Evolutionary conservation across 2,329 filamentous ascomycete species (phyloP), one percentile per base, ranked within the genome.

Genomic region (Arthroderma sp.): DNA sequence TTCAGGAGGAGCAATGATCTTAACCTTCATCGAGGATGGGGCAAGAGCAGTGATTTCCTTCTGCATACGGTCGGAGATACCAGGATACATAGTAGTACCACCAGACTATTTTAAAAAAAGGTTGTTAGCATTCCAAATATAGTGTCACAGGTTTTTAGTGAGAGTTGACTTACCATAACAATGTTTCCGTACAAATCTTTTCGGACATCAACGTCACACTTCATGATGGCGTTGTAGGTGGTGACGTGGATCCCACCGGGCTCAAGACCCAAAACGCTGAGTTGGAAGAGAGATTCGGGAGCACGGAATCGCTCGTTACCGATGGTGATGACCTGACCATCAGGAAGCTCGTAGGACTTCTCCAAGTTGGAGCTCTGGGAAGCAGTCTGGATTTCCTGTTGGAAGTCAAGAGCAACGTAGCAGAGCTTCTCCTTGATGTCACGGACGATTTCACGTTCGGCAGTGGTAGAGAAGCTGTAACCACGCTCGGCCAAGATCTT

Each of bases 361-460:
- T 98, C 91, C 69, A 98, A 77, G 75, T 78, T 87, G 68, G 91
- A 96, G 75, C 85, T 94, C 80, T 98, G 91, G 69, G 87, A 88
- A 61, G 91, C 91, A 60, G 91, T 98, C 81, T 98, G 91, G 70
- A 98, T 95, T 78, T 98, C 91, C 80, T 98, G 91, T 80, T 98
- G 91, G 64, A 98, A 96, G 79, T 98, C 91, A 59, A 98, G 85
- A 57, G 91, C 91, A 66, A 96, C 91, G 76, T 98, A 98, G 83
- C 91, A 98, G 64, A 98, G 88, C 83, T 96, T 98, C 84, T 98
- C 91, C 84, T 98, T 98, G 79, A 98, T 96, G 71, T 98, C 91
- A 78, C 91, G 89, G 65, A 96, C 91, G 68, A 96, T 98, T 93
- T 96, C 91, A 73, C 91, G 91, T 80, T 98, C 91, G 71, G 91